Percentiles rank a stretch among this genome's conserved stretches.
Conservation (phyloP, 2,329 filamentous ascomycete genomes). For the Venturia effusa region DNA sequence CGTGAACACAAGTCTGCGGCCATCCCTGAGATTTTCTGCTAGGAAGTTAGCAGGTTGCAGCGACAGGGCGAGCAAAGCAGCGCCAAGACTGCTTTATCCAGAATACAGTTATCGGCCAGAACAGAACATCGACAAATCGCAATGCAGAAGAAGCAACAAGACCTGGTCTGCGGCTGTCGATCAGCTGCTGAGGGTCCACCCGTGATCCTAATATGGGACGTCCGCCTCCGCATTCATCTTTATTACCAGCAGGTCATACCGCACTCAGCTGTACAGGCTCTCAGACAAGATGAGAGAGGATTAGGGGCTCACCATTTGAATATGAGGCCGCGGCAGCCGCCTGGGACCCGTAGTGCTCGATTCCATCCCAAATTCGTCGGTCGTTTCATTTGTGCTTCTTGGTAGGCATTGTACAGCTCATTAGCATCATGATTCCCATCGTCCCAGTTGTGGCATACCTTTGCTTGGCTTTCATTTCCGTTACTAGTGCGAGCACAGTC, state of each 20-base stretch:
- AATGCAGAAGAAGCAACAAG: neutral
- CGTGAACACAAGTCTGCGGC: too few species aligned
- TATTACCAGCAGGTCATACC: too few species aligned
- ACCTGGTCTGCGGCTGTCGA: neutral
- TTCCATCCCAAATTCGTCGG: neutral
- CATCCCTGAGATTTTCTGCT: too few species aligned
- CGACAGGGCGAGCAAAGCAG: neutral
- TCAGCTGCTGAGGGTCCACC: neutral
- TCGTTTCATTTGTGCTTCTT: neutral
- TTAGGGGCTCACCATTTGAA: neutral
- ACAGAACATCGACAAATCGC: neutral
- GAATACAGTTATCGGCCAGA: neutral
- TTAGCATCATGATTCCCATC: slow-evolving; percentile 3
- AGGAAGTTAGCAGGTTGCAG: neutral
- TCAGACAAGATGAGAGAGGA: neutral
- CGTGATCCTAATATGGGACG: neutral
- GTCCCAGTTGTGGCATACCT: neutral
- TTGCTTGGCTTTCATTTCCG: neutral
- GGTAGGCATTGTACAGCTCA: neutral
- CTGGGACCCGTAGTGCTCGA: neutral
- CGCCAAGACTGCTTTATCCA: neutral
- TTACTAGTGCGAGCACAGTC: neutral
- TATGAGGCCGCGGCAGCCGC: neutral
- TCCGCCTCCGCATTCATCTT: neutral
- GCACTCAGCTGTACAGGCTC: neutral